These are phyloP conservation scores for Yarrowia bubula DNA, from an alignment of 805 yeast species.

Conservation along the genomic window DNA sequence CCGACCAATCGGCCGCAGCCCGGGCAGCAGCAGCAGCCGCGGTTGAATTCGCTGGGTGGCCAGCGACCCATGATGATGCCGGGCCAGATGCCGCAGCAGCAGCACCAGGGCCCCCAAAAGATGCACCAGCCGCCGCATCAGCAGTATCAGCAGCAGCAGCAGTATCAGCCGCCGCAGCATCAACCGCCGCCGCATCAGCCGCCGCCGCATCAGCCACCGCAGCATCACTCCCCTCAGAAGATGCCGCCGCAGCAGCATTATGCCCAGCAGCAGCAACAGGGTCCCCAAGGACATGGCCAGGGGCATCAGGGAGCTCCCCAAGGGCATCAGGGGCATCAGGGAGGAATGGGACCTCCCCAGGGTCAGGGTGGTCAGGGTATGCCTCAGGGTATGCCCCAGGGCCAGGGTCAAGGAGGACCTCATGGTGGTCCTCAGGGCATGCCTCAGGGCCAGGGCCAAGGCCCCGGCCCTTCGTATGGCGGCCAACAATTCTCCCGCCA, in stretches of 20 bases:
- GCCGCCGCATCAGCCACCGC: neutral
- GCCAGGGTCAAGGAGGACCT: neutral
- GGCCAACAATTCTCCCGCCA: slow-evolving; percentile 1
- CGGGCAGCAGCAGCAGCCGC: neutral
- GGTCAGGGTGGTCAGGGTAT: no score
- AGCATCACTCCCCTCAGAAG: neutral
- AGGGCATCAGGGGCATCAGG: no score
- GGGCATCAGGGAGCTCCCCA: neutral
- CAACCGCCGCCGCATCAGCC: neutral
- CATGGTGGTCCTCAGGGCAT: neutral
- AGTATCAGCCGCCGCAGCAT: neutral
- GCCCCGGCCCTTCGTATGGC: neutral
- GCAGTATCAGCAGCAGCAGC: neutral
- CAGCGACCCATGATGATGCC: no score
- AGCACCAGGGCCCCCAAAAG: neutral
- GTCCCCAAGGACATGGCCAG: neutral
- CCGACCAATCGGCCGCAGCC: slow-evolving; percentile 15
- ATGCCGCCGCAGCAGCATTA: neutral
- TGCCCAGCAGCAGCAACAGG: neutral
- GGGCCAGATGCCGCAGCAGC: slow-evolving; percentile 9
- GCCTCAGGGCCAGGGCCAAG: neutral
- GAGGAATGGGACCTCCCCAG: no score
- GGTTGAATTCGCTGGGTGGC: neutral
- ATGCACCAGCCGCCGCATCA: neutral
- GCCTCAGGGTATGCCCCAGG: neutral